These are phyloP conservation scores for Linderniella brevidens DNA, from an alignment of 257 asterid species.

Conservation along the genomic window DNA sequence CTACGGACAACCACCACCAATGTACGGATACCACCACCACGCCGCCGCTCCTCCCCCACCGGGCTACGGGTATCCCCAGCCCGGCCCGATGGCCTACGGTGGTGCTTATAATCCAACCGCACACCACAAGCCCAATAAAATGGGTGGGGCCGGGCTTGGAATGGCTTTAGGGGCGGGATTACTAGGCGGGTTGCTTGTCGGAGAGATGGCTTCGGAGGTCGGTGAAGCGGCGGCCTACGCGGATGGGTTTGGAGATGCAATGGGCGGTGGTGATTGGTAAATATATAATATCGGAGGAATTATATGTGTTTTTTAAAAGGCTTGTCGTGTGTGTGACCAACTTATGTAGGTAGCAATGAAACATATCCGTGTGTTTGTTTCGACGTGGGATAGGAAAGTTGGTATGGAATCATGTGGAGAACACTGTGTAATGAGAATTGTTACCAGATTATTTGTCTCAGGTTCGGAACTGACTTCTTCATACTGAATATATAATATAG, in stretches of 20 bases:
- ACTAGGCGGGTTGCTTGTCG: conserved; percentile 76
- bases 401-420: too few relatives aligned
- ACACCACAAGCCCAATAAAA: conserved; percentile 29
- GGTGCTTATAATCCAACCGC: too few relatives aligned
- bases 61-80: conserved; percentile 17
- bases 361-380: too few relatives aligned
- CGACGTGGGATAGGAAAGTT: too few relatives aligned
- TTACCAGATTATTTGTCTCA: too few relatives aligned
- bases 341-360: too few relatives aligned
- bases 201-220: conserved; percentile 47
- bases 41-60: conserved; percentile 21
- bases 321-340: too few relatives aligned
- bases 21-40: conserved; percentile 27
- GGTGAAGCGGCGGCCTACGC: conserved; percentile 33
- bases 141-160: conserved; percentile 46
- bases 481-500: too few relatives aligned
- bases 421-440: too few relatives aligned
- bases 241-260: conserved; percentile 33
- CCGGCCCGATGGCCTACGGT: conserved; percentile 17
- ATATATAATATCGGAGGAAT: too few relatives aligned
- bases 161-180: conserved; percentile 82
- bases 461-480: too few relatives aligned
- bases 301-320: too few relatives aligned
- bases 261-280: conserved; percentile 19
- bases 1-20: conserved; percentile 16